phyloP scores from a whole-genome alignment of 371 early-diverging fungal species.

The Mucor saturninus region DNA sequence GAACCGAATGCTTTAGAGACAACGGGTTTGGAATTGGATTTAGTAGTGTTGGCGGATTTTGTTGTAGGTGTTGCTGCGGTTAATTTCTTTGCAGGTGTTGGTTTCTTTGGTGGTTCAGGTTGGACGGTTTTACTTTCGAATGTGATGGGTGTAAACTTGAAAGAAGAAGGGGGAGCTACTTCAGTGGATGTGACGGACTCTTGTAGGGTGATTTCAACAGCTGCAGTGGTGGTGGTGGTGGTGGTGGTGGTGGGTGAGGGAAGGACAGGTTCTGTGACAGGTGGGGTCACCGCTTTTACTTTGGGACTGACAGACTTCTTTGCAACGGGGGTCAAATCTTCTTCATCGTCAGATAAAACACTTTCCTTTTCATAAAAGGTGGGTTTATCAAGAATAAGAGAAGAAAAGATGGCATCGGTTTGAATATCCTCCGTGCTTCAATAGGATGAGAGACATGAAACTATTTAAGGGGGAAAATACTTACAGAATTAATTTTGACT shows the following conservation, averaged over 20 bases:
- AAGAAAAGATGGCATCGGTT: not conserved
- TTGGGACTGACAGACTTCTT: conserved; percentile 1
- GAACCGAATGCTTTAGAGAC: too few species aligned
- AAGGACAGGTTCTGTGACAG: too few species aligned
- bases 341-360: conserved; percentile 28
- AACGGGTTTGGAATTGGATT: too few species aligned
- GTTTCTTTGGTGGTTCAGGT: not conserved
- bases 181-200: not conserved
- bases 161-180: conserved; percentile 7
- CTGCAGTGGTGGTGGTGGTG: not conserved
- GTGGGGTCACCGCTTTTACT: not conserved
- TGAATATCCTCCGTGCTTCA: conserved; percentile 4
- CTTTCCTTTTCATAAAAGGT: conserved; percentile 17
- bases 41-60: not conserved
- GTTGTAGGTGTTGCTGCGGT: not conserved
- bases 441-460: not conserved
- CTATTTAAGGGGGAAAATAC: not conserved
- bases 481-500: conserved; percentile 26
- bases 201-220: not conserved
- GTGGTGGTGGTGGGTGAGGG: too few species aligned
- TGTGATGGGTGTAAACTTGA: conserved; percentile 49
- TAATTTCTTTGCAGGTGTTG: not conserved
- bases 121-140: conserved; percentile 35
- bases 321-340: conserved; percentile 1
- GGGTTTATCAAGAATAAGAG: conserved; percentile 7